Conservation (phyloP, 768 basidiomycete genomes). For the Tremella mesenterica region DNA sequence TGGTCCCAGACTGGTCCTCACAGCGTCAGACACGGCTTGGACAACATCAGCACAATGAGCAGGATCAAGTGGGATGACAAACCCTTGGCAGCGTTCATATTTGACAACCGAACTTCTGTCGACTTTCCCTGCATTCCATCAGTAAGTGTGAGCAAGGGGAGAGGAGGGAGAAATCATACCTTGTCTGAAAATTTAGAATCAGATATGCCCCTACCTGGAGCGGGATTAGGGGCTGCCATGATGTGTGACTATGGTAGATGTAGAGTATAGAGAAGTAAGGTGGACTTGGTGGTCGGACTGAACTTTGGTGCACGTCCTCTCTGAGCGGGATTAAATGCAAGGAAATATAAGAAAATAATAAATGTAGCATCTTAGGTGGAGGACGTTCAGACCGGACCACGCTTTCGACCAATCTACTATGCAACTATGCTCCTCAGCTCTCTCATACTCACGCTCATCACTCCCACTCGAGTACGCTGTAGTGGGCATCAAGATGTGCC, state of each 20-base stretch:
- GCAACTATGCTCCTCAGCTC: slow-evolving; percentile 17
- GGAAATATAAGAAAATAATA: background rate
- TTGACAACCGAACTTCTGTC: slow-evolving; percentile 93
- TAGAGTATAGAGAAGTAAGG: no score
- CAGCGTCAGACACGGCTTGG: slow-evolving; percentile 90
- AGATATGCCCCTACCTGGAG: slow-evolving; percentile 2
- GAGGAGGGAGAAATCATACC: slow-evolving; percentile 10
- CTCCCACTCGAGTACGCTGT: no score
- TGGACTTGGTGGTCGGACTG: no score
- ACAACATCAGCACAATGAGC: background rate
- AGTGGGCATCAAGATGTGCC: background rate
- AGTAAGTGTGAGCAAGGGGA: background rate
- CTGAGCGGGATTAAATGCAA: background rate
- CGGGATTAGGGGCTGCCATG: background rate
- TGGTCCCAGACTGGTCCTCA: slow-evolving; percentile 90
- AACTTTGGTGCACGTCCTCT: no score
- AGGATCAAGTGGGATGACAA: slow-evolving; percentile 1
- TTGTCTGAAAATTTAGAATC: slow-evolving; percentile 26
- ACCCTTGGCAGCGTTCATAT: slow-evolving; percentile 89
- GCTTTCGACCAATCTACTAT: no score
- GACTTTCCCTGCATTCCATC: slow-evolving; percentile 69
- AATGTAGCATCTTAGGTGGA: slow-evolving; percentile 6
- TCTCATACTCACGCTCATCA: slow-evolving; percentile 6
- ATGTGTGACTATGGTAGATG: no score
- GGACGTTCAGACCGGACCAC: no score